A percentile compares a stretch with the other conserved stretches of the same genome.
Conservation (phyloP, 495 filamentous ascomycete genomes). For the Chaetomium tenue region DNA sequence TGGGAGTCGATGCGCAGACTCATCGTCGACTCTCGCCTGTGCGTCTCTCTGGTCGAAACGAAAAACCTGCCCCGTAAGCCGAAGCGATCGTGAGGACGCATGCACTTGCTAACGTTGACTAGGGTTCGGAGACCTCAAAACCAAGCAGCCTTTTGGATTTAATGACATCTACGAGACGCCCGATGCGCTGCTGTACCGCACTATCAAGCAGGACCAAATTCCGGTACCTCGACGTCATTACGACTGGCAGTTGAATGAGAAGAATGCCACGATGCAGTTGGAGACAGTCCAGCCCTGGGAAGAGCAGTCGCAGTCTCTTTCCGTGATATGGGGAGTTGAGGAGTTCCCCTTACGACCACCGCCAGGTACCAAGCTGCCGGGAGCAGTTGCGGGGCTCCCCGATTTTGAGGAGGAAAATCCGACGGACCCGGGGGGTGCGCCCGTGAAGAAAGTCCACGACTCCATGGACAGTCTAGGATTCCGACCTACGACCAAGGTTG, state of each 20-base stretch:
- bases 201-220: neutral
- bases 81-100: neutral
- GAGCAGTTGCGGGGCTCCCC: neutral
- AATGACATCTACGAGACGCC: constrained; percentile 28
- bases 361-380: neutral
- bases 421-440: neutral
- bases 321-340: neutral
- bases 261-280: constrained; percentile 6
- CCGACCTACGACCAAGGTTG: neutral
- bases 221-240: constrained; percentile 1
- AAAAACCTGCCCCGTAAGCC: constrained; percentile 11
- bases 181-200: neutral
- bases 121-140: constrained; percentile 9
- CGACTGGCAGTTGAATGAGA: constrained; percentile 27
- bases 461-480: neutral
- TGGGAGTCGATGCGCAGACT: constrained; percentile 23
- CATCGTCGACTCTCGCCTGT: constrained; percentile 24
- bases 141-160: constrained; percentile 26
- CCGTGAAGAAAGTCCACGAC: neutral
- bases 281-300: constrained; percentile 21
- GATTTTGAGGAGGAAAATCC: neutral
- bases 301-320: neutral
- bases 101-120: neutral
- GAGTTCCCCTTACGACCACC: neutral
- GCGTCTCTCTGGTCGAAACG: neutral